Percentiles rank a stretch among this genome's conserved stretches.
phyloP scores from a whole-genome alignment of 2,329 filamentous ascomycete species.

The Chaetomium olivaceum region DNA sequence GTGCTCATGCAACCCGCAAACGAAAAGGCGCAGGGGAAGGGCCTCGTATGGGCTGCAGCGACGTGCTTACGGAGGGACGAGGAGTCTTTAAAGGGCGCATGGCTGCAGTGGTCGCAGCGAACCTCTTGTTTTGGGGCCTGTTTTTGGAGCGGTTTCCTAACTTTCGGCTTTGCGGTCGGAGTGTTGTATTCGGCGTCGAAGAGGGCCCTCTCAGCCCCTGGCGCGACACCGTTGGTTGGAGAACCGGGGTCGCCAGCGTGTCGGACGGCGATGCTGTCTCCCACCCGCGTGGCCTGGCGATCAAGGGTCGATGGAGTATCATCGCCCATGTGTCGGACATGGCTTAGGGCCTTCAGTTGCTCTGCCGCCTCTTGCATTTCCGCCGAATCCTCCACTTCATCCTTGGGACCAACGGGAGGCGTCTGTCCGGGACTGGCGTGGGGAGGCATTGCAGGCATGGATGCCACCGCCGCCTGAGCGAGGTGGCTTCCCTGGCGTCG shows the following conservation, averaged over 20 bases:
- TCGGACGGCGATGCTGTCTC: constrained; percentile 37
- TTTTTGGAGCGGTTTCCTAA: constrained; percentile 50
- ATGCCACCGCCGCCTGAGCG: constrained; percentile 9
- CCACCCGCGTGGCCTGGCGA: constrained; percentile 35
- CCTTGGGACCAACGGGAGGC: constrained; percentile 42
- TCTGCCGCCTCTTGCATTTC: constrained; percentile 70
- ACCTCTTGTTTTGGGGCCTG: constrained; percentile 59
- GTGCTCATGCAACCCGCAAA: constrained; percentile 80
- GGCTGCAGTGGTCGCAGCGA: constrained; percentile 61
- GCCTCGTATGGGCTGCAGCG: constrained; percentile 67
- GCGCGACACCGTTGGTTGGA: constrained; percentile 44
- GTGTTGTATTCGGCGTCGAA: constrained; percentile 40
- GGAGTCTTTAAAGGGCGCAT: constrained; percentile 66
- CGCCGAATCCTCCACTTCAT: constrained; percentile 62
- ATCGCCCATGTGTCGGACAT: constrained; percentile 58
- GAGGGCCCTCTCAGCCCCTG: constrained; percentile 43
- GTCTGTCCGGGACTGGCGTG: constrained; percentile 34
- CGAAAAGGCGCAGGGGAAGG: constrained; percentile 83
- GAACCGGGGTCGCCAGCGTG: constrained; percentile 45
- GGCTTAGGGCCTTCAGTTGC: constrained; percentile 65
- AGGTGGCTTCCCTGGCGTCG: constrained; percentile 26
- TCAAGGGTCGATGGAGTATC: constrained; percentile 41
- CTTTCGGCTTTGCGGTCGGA: constrained; percentile 45
- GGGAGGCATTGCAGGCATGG: constrained; percentile 19
- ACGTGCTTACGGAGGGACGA: constrained; percentile 67